phyloP scores from a whole-genome alignment of 1,139 yeast genomes.

The Magnusiomyces suaveolens region DNA sequence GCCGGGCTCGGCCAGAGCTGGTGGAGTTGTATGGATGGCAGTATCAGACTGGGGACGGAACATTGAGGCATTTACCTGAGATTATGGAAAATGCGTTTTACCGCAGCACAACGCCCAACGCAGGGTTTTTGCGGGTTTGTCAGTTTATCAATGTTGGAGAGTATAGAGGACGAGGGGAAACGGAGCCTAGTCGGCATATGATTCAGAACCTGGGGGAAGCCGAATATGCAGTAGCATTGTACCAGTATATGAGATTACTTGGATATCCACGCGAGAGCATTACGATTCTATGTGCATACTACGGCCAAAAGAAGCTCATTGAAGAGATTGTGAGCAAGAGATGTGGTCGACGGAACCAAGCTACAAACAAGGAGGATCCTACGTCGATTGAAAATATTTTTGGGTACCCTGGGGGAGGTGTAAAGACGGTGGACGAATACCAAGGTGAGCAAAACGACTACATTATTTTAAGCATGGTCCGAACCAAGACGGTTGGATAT shows the following conservation, averaged over 20 bases:
- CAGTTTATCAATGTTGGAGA: slow-evolving; percentile 38
- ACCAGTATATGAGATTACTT: slow-evolving; percentile 39
- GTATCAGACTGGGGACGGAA: slow-evolving; percentile 16
- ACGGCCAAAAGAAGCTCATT: slow-evolving; percentile 33
- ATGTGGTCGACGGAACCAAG: slow-evolving; percentile 16
- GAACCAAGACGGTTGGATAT: slow-evolving; percentile 20
- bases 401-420: slow-evolving; percentile 26
- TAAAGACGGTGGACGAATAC: slow-evolving; percentile 26
- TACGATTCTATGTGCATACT: slow-evolving; percentile 37
- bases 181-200: slow-evolving; percentile 25
- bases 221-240: slow-evolving; percentile 41
- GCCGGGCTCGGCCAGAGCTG: slow-evolving; percentile 25
- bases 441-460: slow-evolving; percentile 28
- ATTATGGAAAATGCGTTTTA: slow-evolving; percentile 10
- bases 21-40: slow-evolving; percentile 23
- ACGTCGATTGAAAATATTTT: slow-evolving; percentile 19
- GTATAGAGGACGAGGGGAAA: slow-evolving; percentile 27
- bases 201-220: slow-evolving; percentile 46
- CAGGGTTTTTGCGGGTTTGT: slow-evolving; percentile 35
- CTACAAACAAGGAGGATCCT: slow-evolving; percentile 11
- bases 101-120: slow-evolving; percentile 24
- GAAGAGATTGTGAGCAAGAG: slow-evolving; percentile 25
- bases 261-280: slow-evolving; percentile 39
- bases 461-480: slow-evolving; percentile 30
- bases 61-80: background rate